Base-by-base conservation (phyloP, 352 stramenopile species). In the Pythium sukuiense region DNA sequence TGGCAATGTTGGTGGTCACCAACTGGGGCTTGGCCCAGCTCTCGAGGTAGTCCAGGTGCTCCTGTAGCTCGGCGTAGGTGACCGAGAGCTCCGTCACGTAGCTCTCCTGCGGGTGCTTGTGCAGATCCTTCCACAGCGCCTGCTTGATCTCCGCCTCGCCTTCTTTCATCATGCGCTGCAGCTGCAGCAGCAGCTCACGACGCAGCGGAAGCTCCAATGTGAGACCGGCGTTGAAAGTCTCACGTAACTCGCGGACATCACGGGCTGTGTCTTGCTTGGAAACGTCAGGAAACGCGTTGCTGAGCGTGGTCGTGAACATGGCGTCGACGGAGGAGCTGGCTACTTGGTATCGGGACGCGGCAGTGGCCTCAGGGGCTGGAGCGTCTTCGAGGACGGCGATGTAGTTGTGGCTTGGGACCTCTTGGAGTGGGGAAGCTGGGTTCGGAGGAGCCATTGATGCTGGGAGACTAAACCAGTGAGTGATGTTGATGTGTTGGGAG, bases 61-160 rank as follows among this genome's bases (percentile, higher is more conserved):
- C 69, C 61, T 93, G 83, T 53, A 97, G 74, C 60, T 97, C 89
- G 45, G 45, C 49, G 56, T 81, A 65, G 16, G 89, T 61, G 29
- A 84, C 45, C 33, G 55, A 57, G 12, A 91, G 55, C 60, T 96
- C 89, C 26, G 67, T 82, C 26, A 69, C 39, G 39, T 78, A 86
- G 20, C 76, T 55, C 78, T 97, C 90, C 63, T 68, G 56, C 48
- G 84, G 76, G 66, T 90, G 79, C 62, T 89, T 89, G 72, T 89
- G 80, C 48, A 96, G 65, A 55, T 85, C 84, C 69, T 92, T 92
- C 60, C 83, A 79, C 37, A 92, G 63, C 46, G 92, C 81, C 1
- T 80, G 63, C 63, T 92, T 92, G 39, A 72, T 70, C 69, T 92
- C 85, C 16, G 85, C 55, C 94, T 93, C 27, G 81, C 95, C 82